Base-by-base conservation (phyloP, 176 grass and related monocot genomes). In the Panicum miliaceum region DNA sequence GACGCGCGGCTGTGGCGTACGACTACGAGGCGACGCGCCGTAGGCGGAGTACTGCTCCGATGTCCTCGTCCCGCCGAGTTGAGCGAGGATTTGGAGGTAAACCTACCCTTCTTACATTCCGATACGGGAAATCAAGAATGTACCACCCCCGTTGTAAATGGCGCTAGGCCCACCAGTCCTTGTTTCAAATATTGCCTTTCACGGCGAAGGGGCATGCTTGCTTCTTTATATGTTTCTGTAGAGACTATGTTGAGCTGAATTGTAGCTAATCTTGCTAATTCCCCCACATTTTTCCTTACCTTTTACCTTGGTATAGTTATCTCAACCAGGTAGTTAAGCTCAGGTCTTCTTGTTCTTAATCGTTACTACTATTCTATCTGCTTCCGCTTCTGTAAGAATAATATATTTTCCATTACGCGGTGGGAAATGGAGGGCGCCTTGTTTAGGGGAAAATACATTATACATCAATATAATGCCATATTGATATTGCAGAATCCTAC, bases 21-120 rank as follows among this genome's bases (percentile, higher is more conserved):
- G 73, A 92, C 90, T 94, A 92, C 81, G 88, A 94, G n/a, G 71
- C 8, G 90, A 92, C 73, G 80, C 88, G 34, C 89, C 90, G 36
- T 97, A 92, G 89, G 87, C 87, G 7, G 92, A 89, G 11, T 97
- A 92, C 92, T 92, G 90, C 46, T 48, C 46, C 82, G 94, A 92
- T 66, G 57, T 89, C 72, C 80, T 59, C n/a, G n/a, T 20, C 52
- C 57, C 57, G 3, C 57, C 10, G 8, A 26, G n/a, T 26, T 25
- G 57, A 12, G 57, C n/a, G 12, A 60, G 57, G 57, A 60, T 25
- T 60, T 26, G 3, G 20, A 25, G 57, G 57, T 60, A 60, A 59
- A 26, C n/a, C 57, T 60, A 60, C n/a, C 57, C 7, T 26, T 60
- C n/a, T 60, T 26, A 25, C 56, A 59, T 59, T 59, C 56, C 57